Base-by-base conservation (phyloP, 73 alveolate genomes). In the Diophrys sp. region DNA sequence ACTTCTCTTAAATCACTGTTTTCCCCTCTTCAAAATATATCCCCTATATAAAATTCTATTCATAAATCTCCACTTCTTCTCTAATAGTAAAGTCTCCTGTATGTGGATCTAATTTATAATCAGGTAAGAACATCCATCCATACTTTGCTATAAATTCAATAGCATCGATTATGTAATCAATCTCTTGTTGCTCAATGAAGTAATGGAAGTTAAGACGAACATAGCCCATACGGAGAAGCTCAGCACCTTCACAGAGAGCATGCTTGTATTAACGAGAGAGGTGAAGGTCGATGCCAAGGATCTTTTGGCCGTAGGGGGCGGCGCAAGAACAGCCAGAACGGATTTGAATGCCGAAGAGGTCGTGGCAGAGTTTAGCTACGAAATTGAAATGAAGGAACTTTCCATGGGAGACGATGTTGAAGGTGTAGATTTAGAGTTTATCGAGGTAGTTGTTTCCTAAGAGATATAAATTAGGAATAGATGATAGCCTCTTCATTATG, bases 281-380 rank as follows among this genome's bases (percentile, higher is more conserved):
- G 18, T 80, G 68, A 0, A 80, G 75, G 79, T 81, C 89, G 29
- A 90, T 87, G 34, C 96, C 96, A 54, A 96, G 78, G 28, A 96
- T 81, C 71, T 71, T 73, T 74, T 90, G 93, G 0, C 96, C 97
- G 83, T 91, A 96, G 14, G 92, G 87, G 0, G 96, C 93, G 28
- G 99, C 98, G 80, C 99, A 96, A 27, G 95, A 91, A 67, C 99
- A 96, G 2, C 99, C 99, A 27, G 96, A 93, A 74, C 99, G 77
- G 29, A 93, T 79, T 77, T 96, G 92, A 54, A 96, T 89, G 0
- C 99, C 99, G 85, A 96, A 96, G 24, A 96, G 82, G 81, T 96
- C 99, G 77, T 93, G 93, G 72, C 93, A 74, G 34, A 96, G 88
- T 31, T 97, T 95, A 57, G 93, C 92, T 44, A 96, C 93, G 77